Base-by-base conservation (phyloP, 371 early-diverging fungal genomes). In the Mucor sp. region DNA sequence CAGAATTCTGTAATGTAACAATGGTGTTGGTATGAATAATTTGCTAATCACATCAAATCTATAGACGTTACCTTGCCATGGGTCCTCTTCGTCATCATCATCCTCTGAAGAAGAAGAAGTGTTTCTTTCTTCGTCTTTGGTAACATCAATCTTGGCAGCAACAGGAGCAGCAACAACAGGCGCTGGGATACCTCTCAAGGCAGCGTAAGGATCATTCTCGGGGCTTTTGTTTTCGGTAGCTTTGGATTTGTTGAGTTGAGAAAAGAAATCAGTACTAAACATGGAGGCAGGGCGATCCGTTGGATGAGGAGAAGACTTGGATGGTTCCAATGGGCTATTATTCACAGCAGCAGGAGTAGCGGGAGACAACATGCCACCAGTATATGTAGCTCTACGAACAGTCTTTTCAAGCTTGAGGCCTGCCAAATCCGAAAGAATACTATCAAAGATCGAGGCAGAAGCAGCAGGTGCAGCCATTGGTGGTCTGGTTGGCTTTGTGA, bases 331-430 rank as follows among this genome's bases (percentile, higher is more conserved):
- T 53, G 63, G 55, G 8, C 53, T 23, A 3, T 33, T 33, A 7
- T 23, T 1, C 6, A 58, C 27, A 21, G 43, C 17, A n/a, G 76
- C 56, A 47, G 74, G 67, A 27, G 74, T 48, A 32, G 53, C 47
- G 15, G 79, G 76, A 28, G 72, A 63, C 1, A 79, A 62, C 28
- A 79, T 69, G 12, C 79, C 79, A 19, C 79, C 79, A 9, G 63
- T 73, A 41, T 78, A 78, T 9, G 70, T 74, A 11, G 79, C 74
- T 30, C 68, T 66, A 15, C 62, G 68, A 11, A 62, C 43, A 43
- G 47, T 70, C 27, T 55, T 67, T 21, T 65, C 64, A 8, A 65
- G 47, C 27, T 69, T 64, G 4, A 79, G 65, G 39, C 79, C 76
- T 39, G 76, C 72, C 3, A 76, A 57, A 41, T 75, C 79, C 14